Evolutionary conservation across 176 grass and related monocot species (phyloP).

Genomic region (Calamus simplicifolius): DNA sequence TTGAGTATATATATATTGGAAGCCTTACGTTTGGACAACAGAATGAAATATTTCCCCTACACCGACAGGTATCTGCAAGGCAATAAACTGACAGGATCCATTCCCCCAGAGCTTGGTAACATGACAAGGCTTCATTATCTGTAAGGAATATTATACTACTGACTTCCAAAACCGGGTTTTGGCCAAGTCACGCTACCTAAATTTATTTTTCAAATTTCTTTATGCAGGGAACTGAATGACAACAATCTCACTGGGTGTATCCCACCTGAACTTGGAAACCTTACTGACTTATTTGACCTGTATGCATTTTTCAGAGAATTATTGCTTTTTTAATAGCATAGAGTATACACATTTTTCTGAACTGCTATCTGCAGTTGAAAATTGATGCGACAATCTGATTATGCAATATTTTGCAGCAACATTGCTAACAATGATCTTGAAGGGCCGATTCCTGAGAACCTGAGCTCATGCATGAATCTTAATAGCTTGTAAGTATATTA

Average conservation of each 20-base stretch:
- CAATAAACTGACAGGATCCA: conserved; percentile 57
- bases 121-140: conserved; percentile 96
- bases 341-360: no score
- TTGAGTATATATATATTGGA: no score
- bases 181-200: no score
- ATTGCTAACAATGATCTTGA: conserved; percentile 85
- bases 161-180: no score
- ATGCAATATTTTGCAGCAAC: conserved; percentile 39
- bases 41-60: background rate
- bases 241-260: conserved; percentile 72
- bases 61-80: conserved; percentile 70
- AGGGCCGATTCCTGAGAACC: conserved; percentile 80
- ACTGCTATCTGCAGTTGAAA: no score
- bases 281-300: conserved; percentile 90
- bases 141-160: conserved; percentile 24
- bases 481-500: conserved; percentile 87
- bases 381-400: no score
- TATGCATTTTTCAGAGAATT: conserved; percentile 19
- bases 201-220: conserved; percentile 2
- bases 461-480: conserved; percentile 88
- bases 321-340: no score
- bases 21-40: no score
- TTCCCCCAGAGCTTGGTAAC: conserved; percentile 93
- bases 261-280: conserved; percentile 85
- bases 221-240: conserved; percentile 85